Evolutionary conservation across 345 rosid species (phyloP), one percentile per base, ranked within the genome.

Genomic region (Pugionium cornutum): DNA sequence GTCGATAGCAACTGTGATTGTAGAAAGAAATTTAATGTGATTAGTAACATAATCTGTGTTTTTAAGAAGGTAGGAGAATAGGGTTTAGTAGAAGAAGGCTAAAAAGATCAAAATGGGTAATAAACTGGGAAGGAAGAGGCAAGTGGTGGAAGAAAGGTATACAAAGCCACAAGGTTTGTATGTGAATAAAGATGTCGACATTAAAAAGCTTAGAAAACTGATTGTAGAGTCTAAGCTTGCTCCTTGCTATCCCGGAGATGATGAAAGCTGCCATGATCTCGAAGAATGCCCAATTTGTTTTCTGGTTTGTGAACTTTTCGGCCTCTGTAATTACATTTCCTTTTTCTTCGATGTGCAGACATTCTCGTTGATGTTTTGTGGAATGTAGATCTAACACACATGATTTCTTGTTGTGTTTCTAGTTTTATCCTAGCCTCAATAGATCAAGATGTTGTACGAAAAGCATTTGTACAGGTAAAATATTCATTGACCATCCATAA

Each of bases 201-300:
- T 83, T 68, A 95, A 95, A 83, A 95, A 89, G 94, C 88, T 95
- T 9, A 81, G 87, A 62, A 95, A 91, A 83, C 91, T 95, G 9
- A 95, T 95, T 65, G 83, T 91, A 1, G 99, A 91, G 40, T 90
- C 94, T 35, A 95, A 91, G 83, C 96, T 95, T 50, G 96, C 99
- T 60, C 97, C 99, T 2, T 95, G 99, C 80, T 95, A 82, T 76
- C 96, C 97, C 1, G 99, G 99, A 3, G 91, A 82, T 4, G 97
- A 95, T 39, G 99, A 95, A 31, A 79, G 82, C 63, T 68, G 80
- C 30, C 64, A 53, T 32, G 99, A 95, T 69, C 86, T 82, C 29
- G 99, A 95, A 84, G 99, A 95, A 72, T 91, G 97, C 58, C 99
- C 97, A 0, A 95, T 95, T 80, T 95, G 99, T 80, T 91, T 91